Evolutionary conservation across 306 rosid genomes (phyloP).

Genomic region (Astragalus glycyphyllos): DNA sequence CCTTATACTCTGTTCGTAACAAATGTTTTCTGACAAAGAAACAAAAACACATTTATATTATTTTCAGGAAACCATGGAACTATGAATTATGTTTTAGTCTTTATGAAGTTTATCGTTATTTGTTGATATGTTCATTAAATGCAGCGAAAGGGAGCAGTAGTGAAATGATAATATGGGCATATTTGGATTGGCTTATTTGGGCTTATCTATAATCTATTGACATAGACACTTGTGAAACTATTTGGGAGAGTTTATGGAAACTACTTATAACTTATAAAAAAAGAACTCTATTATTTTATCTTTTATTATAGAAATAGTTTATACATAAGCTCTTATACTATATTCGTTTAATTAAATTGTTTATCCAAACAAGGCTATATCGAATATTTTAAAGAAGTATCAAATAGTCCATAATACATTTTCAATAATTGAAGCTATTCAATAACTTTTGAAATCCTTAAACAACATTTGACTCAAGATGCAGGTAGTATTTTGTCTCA

Average conservation of each 20-base stretch:
- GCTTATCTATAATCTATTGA: too few relatives aligned
- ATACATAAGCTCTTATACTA: too few relatives aligned
- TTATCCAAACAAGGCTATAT: too few relatives aligned
- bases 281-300: too few relatives aligned
- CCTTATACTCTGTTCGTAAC: neutral
- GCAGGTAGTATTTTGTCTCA: neutral
- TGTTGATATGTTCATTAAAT: neutral
- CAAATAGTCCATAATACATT: neutral
- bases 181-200: too few relatives aligned
- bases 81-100: neutral
- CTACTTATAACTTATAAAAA: too few relatives aligned
- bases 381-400: too few relatives aligned
- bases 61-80: constrained; percentile 11
- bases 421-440: constrained; percentile 11
- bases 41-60: neutral
- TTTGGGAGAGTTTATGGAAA: too few relatives aligned
- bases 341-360: too few relatives aligned
- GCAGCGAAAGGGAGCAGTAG: neutral
- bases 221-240: too few relatives aligned
- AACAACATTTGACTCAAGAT: neutral
- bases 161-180: neutral
- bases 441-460: neutral
- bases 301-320: too few relatives aligned
- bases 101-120: neutral
- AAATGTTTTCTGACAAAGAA: too few relatives aligned